phyloP scores from a whole-genome alignment of 164 flowering plant species.

The Vitis amurensis region DNA sequence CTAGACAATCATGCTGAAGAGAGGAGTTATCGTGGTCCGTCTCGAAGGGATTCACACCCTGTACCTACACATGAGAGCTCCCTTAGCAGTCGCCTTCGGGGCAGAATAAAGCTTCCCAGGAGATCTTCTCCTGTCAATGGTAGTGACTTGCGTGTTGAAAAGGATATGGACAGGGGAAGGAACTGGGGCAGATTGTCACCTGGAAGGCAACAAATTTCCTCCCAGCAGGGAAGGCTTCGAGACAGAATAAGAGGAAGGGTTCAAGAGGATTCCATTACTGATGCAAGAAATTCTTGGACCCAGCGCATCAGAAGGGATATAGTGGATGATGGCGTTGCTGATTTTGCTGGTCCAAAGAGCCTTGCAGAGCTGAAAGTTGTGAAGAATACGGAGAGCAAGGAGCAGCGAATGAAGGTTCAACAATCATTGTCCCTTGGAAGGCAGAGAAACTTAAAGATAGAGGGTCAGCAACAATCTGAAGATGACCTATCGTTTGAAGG shows the following conservation, averaged over 20 bases:
- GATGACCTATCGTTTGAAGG: constrained; percentile 66
- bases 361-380: constrained; percentile 56
- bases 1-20: constrained; percentile 37
- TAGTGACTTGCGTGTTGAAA: constrained; percentile 30
- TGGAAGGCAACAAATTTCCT: constrained; percentile 27
- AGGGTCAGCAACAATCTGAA: constrained; percentile 34
- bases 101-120: constrained; percentile 61
- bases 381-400: constrained; percentile 29
- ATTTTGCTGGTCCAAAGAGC: constrained; percentile 63
- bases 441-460: constrained; percentile 27
- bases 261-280: constrained; percentile 34
- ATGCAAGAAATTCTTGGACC: constrained; percentile 35
- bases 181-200: constrained; percentile 47
- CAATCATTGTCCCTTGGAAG: constrained; percentile 28
- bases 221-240: constrained; percentile 43
- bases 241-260: constrained; percentile 48
- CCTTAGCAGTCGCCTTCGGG: constrained; percentile 60
- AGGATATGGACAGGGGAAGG: constrained; percentile 49
- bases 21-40: constrained; percentile 27
- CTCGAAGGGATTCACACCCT: constrained; percentile 40
- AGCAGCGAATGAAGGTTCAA: constrained; percentile 18
- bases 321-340: constrained; percentile 18
- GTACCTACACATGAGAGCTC: constrained; percentile 40
- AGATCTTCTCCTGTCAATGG: constrained; percentile 36
- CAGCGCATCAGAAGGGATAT: constrained; percentile 28